Evolutionary conservation across 164 flowering plant species (phyloP).

Genomic region (Sedum album): DNA sequence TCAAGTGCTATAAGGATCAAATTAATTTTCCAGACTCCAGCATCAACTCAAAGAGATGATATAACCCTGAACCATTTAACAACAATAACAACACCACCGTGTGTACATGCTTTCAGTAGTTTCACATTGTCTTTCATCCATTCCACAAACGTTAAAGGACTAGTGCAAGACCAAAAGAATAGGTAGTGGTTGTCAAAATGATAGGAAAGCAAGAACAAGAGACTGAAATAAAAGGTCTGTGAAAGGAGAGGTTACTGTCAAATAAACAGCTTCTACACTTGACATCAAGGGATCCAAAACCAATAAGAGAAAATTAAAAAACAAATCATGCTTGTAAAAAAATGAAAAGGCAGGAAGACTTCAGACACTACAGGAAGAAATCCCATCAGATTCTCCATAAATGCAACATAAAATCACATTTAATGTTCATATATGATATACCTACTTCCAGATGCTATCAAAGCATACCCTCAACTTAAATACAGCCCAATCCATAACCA

Average conservation of each 20-base stretch:
- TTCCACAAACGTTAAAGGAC: neutral
- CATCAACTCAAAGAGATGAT: neutral
- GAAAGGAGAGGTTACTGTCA: neutral
- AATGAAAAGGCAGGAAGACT: too few species aligned
- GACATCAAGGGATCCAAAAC: neutral
- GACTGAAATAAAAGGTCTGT: neutral
- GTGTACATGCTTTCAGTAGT: neutral
- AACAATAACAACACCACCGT: neutral
- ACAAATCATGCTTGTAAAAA: neutral
- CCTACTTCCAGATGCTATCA: neutral
- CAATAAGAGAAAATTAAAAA: neutral
- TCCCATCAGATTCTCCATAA: neutral
- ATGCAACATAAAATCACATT: neutral
- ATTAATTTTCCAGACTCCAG: neutral
- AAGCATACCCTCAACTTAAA: neutral
- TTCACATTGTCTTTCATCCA: neutral
- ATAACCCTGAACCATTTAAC: neutral
- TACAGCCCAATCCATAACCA: neutral
- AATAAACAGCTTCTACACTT: neutral
- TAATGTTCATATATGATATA: neutral
- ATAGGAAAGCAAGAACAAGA: neutral
- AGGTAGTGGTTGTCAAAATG: neutral
- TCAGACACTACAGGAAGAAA: neutral
- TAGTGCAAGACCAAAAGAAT: neutral
- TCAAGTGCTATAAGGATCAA: neutral